Evolutionary conservation across 164 flowering plant species (phyloP).

Genomic region (Kingdonia uniflora): DNA sequence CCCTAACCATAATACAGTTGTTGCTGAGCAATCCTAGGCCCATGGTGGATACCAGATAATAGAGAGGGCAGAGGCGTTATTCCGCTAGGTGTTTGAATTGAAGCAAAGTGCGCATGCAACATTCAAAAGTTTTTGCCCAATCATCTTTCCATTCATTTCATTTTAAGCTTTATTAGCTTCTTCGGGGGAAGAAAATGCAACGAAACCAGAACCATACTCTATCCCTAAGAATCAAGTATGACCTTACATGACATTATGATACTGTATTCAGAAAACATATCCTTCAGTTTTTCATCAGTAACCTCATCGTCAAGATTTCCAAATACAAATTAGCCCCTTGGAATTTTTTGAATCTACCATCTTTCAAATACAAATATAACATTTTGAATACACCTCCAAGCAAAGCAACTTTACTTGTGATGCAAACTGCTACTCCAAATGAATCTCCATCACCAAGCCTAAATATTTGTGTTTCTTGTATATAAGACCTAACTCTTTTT

Average conservation of each 20-base stretch:
- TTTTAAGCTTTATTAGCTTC: slow-evolving; percentile 64
- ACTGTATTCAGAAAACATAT: no score
- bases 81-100: not conserved
- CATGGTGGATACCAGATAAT: slow-evolving; percentile 18
- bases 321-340: no score
- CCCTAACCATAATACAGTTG: slow-evolving; percentile 56
- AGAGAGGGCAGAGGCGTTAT: slow-evolving; percentile 14
- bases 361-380: no score
- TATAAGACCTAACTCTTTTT: no score
- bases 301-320: no score
- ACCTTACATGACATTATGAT: slow-evolving; percentile 22
- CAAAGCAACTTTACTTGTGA: no score
- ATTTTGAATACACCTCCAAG: no score
- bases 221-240: slow-evolving; percentile 45
- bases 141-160: slow-evolving; percentile 5
- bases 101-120: slow-evolving; percentile 5
- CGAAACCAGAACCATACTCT: slow-evolving; percentile 72
- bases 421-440: no score
- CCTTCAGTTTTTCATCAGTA: no score
- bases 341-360: no score
- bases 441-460: no score
- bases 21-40: slow-evolving; percentile 6
- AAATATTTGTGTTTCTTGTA: no score
- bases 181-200: slow-evolving; percentile 57
- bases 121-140: not conserved